These are phyloP conservation scores for Lepidium campestre DNA, from an alignment of 441 rosid genomes.

Conservation along the genomic window DNA sequence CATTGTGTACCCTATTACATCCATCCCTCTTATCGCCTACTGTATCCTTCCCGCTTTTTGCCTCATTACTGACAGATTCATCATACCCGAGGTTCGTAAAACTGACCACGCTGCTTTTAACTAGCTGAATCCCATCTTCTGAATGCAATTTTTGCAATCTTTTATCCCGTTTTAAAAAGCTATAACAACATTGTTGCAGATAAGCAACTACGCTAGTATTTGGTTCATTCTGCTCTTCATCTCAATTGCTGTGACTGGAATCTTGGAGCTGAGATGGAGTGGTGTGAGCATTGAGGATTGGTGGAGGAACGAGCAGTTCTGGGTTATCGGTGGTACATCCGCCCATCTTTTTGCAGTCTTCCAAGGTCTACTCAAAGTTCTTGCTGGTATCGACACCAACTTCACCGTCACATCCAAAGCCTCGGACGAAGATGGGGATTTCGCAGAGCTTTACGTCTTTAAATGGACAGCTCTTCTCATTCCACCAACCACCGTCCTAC, in stretches of 20 bases:
- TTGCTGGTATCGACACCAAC: slow-evolving; percentile 94
- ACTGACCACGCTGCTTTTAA: slow-evolving; percentile 1
- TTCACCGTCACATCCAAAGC: slow-evolving; percentile 97
- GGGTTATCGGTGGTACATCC: slow-evolving; percentile 98
- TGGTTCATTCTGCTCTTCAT: slow-evolving; percentile 89
- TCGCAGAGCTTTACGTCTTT: slow-evolving; percentile 87
- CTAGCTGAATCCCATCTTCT: not conserved
- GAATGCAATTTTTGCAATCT: not conserved
- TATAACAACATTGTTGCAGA: slow-evolving; percentile 40
- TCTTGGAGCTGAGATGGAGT: slow-evolving; percentile 90
- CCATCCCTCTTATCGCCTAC: slow-evolving; percentile 85
- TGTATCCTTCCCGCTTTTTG: slow-evolving; percentile 92
- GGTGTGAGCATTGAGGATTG: slow-evolving; percentile 89
- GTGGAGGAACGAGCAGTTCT: slow-evolving; percentile 99
- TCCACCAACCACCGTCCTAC: slow-evolving; percentile 87
- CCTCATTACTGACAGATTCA: slow-evolving; percentile 83
- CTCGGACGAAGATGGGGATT: slow-evolving; percentile 85
- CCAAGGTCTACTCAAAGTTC: slow-evolving; percentile 94
- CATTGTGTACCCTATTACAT: slow-evolving; percentile 87
- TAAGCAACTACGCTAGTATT: slow-evolving; percentile 95
- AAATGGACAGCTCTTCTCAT: slow-evolving; percentile 97
- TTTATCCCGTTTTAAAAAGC: slow-evolving; percentile 1
- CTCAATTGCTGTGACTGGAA: slow-evolving; percentile 80
- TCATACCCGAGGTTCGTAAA: slow-evolving; percentile 79
- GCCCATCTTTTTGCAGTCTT: slow-evolving; percentile 96